A percentile compares a stretch with the other conserved stretches of the same genome.
These are phyloP conservation scores for Combretum micranthum DNA, from an alignment of 345 rosid species.

Conservation along the genomic window DNA sequence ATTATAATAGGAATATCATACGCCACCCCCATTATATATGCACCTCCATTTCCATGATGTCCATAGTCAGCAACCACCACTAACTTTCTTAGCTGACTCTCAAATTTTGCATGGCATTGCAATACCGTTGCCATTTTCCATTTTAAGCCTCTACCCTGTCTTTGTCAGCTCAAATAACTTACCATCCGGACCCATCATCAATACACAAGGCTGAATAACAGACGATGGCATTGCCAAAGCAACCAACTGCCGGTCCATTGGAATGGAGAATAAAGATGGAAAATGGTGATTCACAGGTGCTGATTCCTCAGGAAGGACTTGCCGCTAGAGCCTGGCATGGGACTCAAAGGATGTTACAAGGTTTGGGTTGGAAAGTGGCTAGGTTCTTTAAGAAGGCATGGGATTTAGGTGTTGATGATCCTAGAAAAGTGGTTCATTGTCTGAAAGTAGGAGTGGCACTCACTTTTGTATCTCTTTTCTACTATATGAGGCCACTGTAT, in stretches of 20 bases:
- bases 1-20: too few species aligned
- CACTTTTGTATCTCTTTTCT: conserved; percentile 55
- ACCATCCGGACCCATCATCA: not conserved
- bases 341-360: conserved; percentile 13
- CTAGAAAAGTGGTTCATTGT: conserved; percentile 56
- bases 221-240: conserved; percentile 19
- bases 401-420: conserved; percentile 56
- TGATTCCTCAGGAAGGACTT: conserved; percentile 24
- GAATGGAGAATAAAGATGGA: conserved; percentile 42
- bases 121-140: too few species aligned
- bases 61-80: too few species aligned
- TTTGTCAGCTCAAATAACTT: too few species aligned
- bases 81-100: too few species aligned
- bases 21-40: too few species aligned
- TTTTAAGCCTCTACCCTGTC: too few species aligned
- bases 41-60: too few species aligned
- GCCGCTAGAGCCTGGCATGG: conserved; percentile 18
- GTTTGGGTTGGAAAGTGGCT: conserved; percentile 11
- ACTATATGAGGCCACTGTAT: conserved; percentile 66
- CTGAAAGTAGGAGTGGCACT: conserved; percentile 68
- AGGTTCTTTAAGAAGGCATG: conserved; percentile 39
- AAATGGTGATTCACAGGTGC: conserved; percentile 29
- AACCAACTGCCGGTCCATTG: conserved; percentile 7
- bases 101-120: too few species aligned
- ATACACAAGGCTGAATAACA: not conserved